Percentiles rank a stretch among this genome's conserved stretches.
Conservation (phyloP, 768 basidiomycete genomes). For the Mycena vitilis region DNA sequence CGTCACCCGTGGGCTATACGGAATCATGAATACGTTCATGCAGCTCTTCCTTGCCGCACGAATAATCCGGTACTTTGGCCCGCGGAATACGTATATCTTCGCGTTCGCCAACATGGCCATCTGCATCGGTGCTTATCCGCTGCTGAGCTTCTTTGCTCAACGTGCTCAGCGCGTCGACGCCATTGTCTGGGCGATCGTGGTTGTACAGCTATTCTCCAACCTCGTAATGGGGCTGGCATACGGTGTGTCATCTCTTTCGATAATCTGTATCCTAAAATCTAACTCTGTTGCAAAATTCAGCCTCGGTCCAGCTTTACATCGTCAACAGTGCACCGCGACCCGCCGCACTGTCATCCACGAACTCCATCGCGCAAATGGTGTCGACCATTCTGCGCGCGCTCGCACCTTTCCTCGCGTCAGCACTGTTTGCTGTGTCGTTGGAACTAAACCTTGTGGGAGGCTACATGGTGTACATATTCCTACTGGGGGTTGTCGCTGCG, state of each 20-base stretch:
- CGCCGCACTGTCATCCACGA: conserved; percentile 61
- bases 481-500: conserved; percentile 44
- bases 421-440: conserved; percentile 66
- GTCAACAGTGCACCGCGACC: conserved; percentile 56
- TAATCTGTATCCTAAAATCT: not conserved
- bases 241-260: conserved; percentile 4
- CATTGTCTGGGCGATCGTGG: conserved; percentile 32
- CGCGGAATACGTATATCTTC: conserved; percentile 54
- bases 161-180: conserved; percentile 30
- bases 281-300: conserved; percentile 34
- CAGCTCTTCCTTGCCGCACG: conserved; percentile 59
- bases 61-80: conserved; percentile 57
- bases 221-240: conserved; percentile 27
- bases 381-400: conserved; percentile 61
- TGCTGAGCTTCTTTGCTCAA: conserved; percentile 33
- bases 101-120: conserved; percentile 38
- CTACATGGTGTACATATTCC: conserved; percentile 54
- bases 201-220: conserved; percentile 33
- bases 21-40: conserved; percentile 58
- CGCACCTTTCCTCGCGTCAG: conserved; percentile 65
- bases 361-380: conserved; percentile 67
- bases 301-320: conserved; percentile 57
- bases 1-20: conserved; percentile 57
- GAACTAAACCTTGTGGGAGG: conserved; percentile 59
- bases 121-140: conserved; percentile 34